A percentile compares a stretch with the other conserved stretches of the same genome.
Conservation (phyloP, 2,329 filamentous ascomycete genomes). For the Fonsecaea multimorphosa region DNA sequence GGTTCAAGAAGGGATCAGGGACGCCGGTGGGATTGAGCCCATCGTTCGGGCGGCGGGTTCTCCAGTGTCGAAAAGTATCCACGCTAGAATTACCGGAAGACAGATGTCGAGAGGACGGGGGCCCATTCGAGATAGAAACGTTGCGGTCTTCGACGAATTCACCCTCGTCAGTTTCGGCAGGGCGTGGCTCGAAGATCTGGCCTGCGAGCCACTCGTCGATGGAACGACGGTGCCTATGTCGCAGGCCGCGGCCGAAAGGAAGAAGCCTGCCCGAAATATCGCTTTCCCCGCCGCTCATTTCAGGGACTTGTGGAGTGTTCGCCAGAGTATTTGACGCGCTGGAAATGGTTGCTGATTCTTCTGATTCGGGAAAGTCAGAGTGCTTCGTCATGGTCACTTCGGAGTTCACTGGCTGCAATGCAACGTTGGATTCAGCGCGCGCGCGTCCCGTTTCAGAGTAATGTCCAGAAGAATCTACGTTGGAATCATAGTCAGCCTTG, state of each 20-base stretch:
- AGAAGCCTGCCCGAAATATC: neutral
- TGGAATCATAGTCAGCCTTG: slow-evolving; percentile 8
- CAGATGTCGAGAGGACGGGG: slow-evolving; percentile 1
- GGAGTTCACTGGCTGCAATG: neutral
- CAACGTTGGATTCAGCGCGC: neutral
- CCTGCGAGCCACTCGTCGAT: neutral
- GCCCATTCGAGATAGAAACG: neutral
- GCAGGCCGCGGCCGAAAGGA: neutral
- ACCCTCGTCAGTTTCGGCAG: neutral
- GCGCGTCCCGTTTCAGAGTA: neutral
- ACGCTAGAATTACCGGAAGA: neutral
- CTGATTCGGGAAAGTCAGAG: neutral
- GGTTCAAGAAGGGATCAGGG: neutral
- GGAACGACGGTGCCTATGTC: neutral
- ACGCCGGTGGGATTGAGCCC: too few relatives aligned
- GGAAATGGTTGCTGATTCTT: neutral
- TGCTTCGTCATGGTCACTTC: neutral
- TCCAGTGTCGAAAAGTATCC: neutral
- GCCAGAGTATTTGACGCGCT: neutral
- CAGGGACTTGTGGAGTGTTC: neutral
- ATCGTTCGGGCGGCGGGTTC: neutral
- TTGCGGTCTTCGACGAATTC: neutral
- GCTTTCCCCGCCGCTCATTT: neutral
- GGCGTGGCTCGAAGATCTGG: neutral
- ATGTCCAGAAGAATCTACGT: neutral